Base-by-base conservation (phyloP, 2,329 filamentous ascomycete genomes). In the Phyllachora maydis region DNA sequence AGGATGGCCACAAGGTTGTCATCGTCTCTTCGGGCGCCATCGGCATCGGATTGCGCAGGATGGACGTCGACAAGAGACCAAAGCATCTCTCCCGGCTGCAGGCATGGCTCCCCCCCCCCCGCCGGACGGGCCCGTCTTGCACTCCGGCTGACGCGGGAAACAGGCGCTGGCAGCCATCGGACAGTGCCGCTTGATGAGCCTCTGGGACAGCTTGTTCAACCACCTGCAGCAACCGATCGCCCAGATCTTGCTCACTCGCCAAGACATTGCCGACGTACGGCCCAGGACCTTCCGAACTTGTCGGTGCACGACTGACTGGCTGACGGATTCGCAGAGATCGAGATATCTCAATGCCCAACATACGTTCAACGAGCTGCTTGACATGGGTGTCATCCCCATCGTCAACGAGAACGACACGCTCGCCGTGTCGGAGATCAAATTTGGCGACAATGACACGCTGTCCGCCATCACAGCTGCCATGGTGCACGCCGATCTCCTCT, bases 401-500 rank as follows among this genome's bases (percentile, higher is more conserved):
- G 88, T 98, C 32, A 98, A 98, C 40, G 88, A 98, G 51, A 98
- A 98, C 47, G 88, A 98, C 46, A 98, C 88, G 3, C 55, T 98
- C 26, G 81, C 83, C 13, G 88, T 98, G 33, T 78, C 85, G 21
- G 88, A 98, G 61, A 98, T 98, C 53, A 95, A 95, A 56, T 98
- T 98, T 42, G 88, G 88, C 35, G 88, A 98, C 56, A 98, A 98
- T 39, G 88, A 98, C 47, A 98, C 88, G 2, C 59, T 98, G 22
- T 92, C 82, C 8, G 88, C 88, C 27, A 93, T 98, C 36, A 92
- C 88, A 1, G 81, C 88, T 1, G 88, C 77, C 34, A 95, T 95
- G 82, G 78, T 95, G 11, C 81, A 92, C 39, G 88, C 88, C 23
- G 83, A 98, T 41, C 79, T 92, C 38, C 61, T 98, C 7, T 98